phyloP scores from a whole-genome alignment of 1,139 yeast species.

The Geotrichum fermentans region DNA sequence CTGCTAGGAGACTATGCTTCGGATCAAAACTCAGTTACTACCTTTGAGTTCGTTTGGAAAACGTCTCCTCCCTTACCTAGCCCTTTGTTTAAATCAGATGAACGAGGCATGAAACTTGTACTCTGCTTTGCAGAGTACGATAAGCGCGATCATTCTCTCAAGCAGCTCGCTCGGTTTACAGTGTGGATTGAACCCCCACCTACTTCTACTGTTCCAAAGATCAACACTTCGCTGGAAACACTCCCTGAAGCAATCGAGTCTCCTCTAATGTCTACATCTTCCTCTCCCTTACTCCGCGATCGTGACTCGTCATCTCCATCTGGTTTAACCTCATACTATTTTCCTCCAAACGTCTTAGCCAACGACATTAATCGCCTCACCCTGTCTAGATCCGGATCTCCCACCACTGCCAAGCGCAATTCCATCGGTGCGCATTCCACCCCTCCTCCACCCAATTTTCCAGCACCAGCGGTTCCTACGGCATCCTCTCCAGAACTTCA shows the following conservation, averaged over 20 bases:
- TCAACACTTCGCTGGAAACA: slow-evolving; percentile 11
- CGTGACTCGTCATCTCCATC: slow-evolving; percentile 6
- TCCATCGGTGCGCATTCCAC: slow-evolving; percentile 6
- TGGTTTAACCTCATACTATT: slow-evolving; percentile 1
- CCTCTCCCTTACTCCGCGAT: slow-evolving; percentile 15
- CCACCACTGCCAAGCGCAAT: slow-evolving; percentile 9
- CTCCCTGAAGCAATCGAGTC: slow-evolving; percentile 15
- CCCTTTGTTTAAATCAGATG: slow-evolving; percentile 13
- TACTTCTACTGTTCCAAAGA: slow-evolving; percentile 3
- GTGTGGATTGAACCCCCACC: slow-evolving; percentile 33
- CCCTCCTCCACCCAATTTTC: slow-evolving; percentile 12
- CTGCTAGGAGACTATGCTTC: slow-evolving; percentile 36
- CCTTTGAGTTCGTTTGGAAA: slow-evolving; percentile 33
- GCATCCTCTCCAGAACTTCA: not conserved
- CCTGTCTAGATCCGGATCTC: slow-evolving; percentile 10
- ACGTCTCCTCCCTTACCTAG: slow-evolving; percentile 14
- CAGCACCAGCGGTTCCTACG: slow-evolving; percentile 9
- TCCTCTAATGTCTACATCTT: slow-evolving; percentile 11
- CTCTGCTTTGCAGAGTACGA: slow-evolving; percentile 41
- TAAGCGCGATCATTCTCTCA: slow-evolving; percentile 37
- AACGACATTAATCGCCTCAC: slow-evolving; percentile 5
- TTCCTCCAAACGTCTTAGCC: not conserved
- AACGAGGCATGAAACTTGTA: slow-evolving; percentile 27
- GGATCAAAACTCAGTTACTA: slow-evolving; percentile 6
- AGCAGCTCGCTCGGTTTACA: slow-evolving; percentile 35